Evolutionary conservation across 176 grass and related monocot genomes (phyloP).

Genomic region (Aegilops tauschii): DNA sequence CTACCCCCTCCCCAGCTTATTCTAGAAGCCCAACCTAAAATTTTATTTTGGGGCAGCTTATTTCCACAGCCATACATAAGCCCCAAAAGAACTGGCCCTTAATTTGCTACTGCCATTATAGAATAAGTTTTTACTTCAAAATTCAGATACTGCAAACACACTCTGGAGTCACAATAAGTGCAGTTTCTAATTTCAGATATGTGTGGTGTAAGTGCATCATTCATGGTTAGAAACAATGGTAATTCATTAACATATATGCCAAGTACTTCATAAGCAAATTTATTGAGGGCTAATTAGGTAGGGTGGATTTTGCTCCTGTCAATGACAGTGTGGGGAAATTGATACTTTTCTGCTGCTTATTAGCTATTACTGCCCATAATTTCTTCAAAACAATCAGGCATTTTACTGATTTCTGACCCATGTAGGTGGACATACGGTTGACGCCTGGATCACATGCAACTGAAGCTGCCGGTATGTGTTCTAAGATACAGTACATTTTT

Average conservation of each 20-base stretch:
- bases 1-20: too few species aligned
- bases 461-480: constrained; percentile 65
- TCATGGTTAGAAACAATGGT: neutral
- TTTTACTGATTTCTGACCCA: constrained; percentile 3
- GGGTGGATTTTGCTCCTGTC: neutral
- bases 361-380: neutral
- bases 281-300: neutral
- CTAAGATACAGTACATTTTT: neutral
- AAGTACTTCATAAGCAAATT: neutral
- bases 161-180: neutral
- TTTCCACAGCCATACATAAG: too few species aligned
- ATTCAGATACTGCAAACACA: neutral
- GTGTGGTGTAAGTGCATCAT: neutral
- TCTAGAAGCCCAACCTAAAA: too few species aligned
- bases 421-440: constrained; percentile 85
- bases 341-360: neutral
- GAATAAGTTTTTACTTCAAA: neutral
- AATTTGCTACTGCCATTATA: neutral
- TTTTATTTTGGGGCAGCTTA: too few species aligned
- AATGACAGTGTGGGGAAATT: neutral
- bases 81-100: neutral
- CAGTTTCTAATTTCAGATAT: neutral
- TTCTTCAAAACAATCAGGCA: neutral
- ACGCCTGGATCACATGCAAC: constrained; percentile 92
- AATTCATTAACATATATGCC: neutral